phyloP scores from a whole-genome alignment of 129 eudicot species.

The Glebionis coronaria region DNA sequence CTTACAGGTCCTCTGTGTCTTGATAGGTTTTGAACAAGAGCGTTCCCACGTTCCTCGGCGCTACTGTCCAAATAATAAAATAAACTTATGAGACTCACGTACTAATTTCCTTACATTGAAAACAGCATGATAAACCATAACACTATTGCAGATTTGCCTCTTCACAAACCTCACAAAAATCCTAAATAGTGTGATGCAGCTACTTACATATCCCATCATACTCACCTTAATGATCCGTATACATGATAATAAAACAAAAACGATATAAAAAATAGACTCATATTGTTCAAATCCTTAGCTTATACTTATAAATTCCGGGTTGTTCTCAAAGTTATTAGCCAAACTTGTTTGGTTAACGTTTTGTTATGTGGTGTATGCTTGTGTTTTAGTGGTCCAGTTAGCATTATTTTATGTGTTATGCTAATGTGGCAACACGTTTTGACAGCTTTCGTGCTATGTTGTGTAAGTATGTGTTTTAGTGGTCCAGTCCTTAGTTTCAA shows the following conservation, averaged over 20 bases:
- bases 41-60: conserved; percentile 55
- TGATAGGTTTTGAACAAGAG: conserved; percentile 61
- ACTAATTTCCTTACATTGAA: conserved; percentile 12
- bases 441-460: too few species aligned
- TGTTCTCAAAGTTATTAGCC: too few species aligned
- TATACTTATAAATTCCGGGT: too few species aligned
- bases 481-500: too few species aligned
- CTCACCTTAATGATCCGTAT: neutral
- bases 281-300: neutral
- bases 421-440: too few species aligned
- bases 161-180: conserved; percentile 1
- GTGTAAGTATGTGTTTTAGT: too few species aligned
- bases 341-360: too few species aligned
- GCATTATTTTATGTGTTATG: too few species aligned
- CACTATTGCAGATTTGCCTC: conserved; percentile 5
- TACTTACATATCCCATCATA: neutral
- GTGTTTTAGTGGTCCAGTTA: too few species aligned
- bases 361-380: too few species aligned
- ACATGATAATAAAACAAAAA: neutral
- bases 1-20: conserved; percentile 91
- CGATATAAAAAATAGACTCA: neutral
- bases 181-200: conserved; percentile 6
- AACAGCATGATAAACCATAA: conserved; percentile 20
- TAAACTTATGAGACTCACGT: conserved; percentile 13
- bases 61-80: conserved; percentile 26